Base-by-base conservation (phyloP, 257 asterid genomes). In the Paulownia fortunei region DNA sequence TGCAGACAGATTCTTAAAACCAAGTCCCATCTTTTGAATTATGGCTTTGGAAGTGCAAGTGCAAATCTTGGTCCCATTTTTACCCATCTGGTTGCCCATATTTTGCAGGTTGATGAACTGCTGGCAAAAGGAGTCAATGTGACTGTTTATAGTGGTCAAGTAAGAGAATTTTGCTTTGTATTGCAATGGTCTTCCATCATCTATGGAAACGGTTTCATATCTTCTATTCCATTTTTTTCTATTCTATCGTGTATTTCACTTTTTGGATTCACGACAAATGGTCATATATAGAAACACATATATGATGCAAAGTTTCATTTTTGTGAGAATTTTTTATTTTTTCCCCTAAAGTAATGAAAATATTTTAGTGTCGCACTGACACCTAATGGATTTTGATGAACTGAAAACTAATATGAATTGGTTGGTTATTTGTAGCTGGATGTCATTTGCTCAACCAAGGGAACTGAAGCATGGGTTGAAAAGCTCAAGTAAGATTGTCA, bases 61-160 rank as follows among this genome's bases (percentile, higher is more conserved):
- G 12, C 9, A 51, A 2, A 51, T 27, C 0, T 26, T 10, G 12
- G n/a, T n/a, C n/a, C 4, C 65, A 59, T 24, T 24, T 26, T 26
- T 11, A 1, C 65, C 18, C 16, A n/a, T n/a, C n/a, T n/a, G n/a
- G n/a, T n/a, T n/a, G n/a, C n/a, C n/a, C n/a, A 24, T 44, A 16
- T 24, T 66, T 72, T 76, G 59, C 78, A 94, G 98, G 98, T 94
- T 15, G 99, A 88, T 89, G 85, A 89, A 75, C 67, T 95, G 47
- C 86, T 95, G 54, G 89, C 93, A 6, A 92, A 85, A 81, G 99
- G 99, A 68, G 97, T 95, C 71, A 87, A 93, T 84, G 69, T 95
- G 24, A 93, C 98, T 0, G 60, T 95, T 59, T 95, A 93, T 74
- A 93, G 85, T 84, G 99, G 99, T n/a, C 99, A 95, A 79, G 99